Percentiles rank a stretch among this genome's conserved stretches.
Conservation (phyloP, 148 eudicot species). For the Drosera capensis region DNA sequence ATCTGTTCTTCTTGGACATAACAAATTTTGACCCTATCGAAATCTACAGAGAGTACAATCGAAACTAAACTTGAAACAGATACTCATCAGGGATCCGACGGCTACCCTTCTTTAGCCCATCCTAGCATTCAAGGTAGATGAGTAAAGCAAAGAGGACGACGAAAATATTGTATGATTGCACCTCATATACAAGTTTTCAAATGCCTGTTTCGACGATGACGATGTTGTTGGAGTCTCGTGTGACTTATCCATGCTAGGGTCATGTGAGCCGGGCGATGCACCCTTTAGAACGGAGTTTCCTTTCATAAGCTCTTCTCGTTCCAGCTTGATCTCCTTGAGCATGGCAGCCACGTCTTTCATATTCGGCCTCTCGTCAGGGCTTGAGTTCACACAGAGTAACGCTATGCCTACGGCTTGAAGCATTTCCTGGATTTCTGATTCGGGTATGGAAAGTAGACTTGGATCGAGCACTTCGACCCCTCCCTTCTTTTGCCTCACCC, state of each 20-base stretch:
- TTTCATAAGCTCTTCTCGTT: slow-evolving; percentile 48
- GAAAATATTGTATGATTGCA: slow-evolving; percentile 59
- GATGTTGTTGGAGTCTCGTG: slow-evolving; percentile 7
- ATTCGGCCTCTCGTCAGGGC: slow-evolving; percentile 60
- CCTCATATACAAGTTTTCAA: slow-evolving; percentile 15
- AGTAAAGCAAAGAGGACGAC: slow-evolving; percentile 57
- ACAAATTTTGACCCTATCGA: too few relatives aligned
- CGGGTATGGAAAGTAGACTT: slow-evolving; percentile 29
- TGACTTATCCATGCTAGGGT: background rate
- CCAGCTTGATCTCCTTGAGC: slow-evolving; percentile 72
- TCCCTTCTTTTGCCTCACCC: slow-evolving; percentile 48
- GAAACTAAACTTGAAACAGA: too few relatives aligned
- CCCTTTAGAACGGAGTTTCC: slow-evolving; percentile 36
- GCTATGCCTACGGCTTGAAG: slow-evolving; percentile 66
- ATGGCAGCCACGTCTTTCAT: slow-evolving; percentile 86
- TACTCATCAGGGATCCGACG: slow-evolving; percentile 1
- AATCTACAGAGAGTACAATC: too few relatives aligned
- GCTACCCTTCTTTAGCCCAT: slow-evolving; percentile 3
- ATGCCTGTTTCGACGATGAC: slow-evolving; percentile 18
- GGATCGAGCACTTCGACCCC: slow-evolving; percentile 44
- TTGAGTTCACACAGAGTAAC: slow-evolving; percentile 42
- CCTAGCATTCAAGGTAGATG: slow-evolving; percentile 27
- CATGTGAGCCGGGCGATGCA: slow-evolving; percentile 10
- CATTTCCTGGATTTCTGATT: slow-evolving; percentile 63
- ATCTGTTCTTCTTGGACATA: too few relatives aligned